These are phyloP conservation scores for Plectosphaerella cucumerina DNA, from an alignment of 2,329 filamentous ascomycete species.

Conservation along the genomic window DNA sequence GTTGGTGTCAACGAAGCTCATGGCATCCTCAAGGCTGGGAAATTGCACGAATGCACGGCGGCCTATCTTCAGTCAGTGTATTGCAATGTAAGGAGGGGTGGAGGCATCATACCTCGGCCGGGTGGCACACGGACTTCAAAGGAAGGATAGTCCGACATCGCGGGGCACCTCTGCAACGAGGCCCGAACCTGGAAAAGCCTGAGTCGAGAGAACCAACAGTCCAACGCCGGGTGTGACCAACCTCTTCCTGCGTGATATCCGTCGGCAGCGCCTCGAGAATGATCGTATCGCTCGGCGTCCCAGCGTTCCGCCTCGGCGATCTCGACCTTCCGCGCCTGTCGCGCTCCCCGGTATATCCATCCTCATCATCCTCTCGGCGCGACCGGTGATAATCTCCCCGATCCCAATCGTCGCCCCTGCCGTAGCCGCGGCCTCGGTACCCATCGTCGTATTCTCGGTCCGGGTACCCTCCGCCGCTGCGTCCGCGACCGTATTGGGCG, in stretches of 20 bases:
- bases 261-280: conserved; percentile 51
- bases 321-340: conserved; percentile 9
- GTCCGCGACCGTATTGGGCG: conserved; percentile 15
- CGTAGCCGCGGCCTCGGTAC: conserved; percentile 15
- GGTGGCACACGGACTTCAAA: conserved; percentile 35
- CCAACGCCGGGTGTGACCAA: conserved; percentile 27
- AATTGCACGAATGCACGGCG: conserved; percentile 39
- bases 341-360: neutral
- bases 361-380: conserved; percentile 2
- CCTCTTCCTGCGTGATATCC: conserved; percentile 45
- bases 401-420: conserved; percentile 13
- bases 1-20: conserved; percentile 36
- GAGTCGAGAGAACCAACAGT: neutral
- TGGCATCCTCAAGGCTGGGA: conserved; percentile 31
- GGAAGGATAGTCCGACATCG: conserved; percentile 28
- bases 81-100: neutral
- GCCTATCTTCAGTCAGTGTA: conserved; percentile 20
- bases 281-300: conserved; percentile 44
- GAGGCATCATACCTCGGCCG: conserved; percentile 6
- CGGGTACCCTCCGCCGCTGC: conserved; percentile 14
- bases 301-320: conserved; percentile 29
- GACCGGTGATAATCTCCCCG: conserved; percentile 15
- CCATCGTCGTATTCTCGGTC: conserved; percentile 8
- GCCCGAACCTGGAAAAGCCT: conserved; percentile 27
- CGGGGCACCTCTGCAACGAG: conserved; percentile 26